A percentile compares a stretch with the other conserved stretches of the same genome.
Conservation (phyloP, 202 grass and related monocot species). For the Bolboschoenoplectus hybrid region DNA sequence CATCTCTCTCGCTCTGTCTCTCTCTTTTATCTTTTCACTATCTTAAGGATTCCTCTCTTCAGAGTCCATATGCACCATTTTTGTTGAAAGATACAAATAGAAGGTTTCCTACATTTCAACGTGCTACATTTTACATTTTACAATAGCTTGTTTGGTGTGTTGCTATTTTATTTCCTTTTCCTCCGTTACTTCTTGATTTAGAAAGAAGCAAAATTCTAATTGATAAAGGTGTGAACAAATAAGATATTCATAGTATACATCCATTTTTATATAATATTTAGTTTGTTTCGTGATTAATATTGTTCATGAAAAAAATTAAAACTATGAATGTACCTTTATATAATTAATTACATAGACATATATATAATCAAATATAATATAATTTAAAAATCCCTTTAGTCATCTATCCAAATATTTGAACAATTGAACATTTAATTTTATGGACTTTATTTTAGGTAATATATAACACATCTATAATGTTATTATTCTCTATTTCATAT, state of each 20-base stretch:
- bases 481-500: neutral
- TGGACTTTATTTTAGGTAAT: neutral
- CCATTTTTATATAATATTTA: neutral
- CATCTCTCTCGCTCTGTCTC: neutral
- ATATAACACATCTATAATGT: neutral
- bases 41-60: neutral
- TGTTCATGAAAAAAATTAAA: neutral
- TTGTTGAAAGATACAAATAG: neutral
- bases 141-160: neutral
- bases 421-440: neutral
- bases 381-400: neutral
- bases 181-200: neutral
- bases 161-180: neutral
- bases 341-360: neutral
- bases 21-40: neutral
- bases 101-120: neutral
- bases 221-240: neutral
- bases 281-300: neutral
- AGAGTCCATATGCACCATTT: neutral
- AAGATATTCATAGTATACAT: neutral
- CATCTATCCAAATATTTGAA: neutral
- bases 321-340: neutral
- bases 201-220: neutral
- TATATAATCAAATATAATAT: neutral
- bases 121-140: conserved; percentile 3